These are phyloP conservation scores for Trichoderma sp. DNA, from an alignment of 2,329 filamentous ascomycete genomes.

Conservation along the genomic window DNA sequence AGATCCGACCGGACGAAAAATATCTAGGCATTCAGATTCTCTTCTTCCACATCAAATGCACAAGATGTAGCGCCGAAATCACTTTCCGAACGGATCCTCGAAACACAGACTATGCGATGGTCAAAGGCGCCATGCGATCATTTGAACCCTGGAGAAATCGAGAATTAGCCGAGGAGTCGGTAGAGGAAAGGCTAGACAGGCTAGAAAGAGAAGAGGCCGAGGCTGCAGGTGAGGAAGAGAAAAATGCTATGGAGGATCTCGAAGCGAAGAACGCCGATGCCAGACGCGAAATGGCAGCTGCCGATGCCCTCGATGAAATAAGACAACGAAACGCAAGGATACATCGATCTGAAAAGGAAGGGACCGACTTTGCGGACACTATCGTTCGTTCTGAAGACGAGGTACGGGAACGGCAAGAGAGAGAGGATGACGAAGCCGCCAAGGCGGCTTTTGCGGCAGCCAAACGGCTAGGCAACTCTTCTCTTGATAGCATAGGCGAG, in stretches of 20 bases:
- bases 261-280: conserved; percentile 93
- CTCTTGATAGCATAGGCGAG: background rate
- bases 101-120: conserved; percentile 84
- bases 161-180: conserved; percentile 71
- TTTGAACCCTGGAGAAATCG: conserved; percentile 84
- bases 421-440: conserved; percentile 83
- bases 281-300: conserved; percentile 93
- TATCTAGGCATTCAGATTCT: conserved; percentile 89
- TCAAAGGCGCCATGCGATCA: conserved; percentile 86
- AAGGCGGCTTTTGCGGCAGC: conserved; percentile 73
- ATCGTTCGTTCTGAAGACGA: conserved; percentile 60
- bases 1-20: conserved; percentile 83
- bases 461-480: conserved; percentile 48
- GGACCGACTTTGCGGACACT: conserved; percentile 61
- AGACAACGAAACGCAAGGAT: conserved; percentile 86
- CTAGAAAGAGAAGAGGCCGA: conserved; percentile 75
- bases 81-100: conserved; percentile 95
- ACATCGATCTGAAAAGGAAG: conserved; percentile 73
- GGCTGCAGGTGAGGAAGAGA: conserved; percentile 67
- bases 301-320: conserved; percentile 94
- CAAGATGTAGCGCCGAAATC: conserved; percentile 82
- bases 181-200: conserved; percentile 83
- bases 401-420: conserved; percentile 68
- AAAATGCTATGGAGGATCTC: conserved; percentile 91
- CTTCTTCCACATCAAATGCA: conserved; percentile 83